Conservation (phyloP, 2,329 filamentous ascomycete genomes). For the Botrytis cinerea region DNA sequence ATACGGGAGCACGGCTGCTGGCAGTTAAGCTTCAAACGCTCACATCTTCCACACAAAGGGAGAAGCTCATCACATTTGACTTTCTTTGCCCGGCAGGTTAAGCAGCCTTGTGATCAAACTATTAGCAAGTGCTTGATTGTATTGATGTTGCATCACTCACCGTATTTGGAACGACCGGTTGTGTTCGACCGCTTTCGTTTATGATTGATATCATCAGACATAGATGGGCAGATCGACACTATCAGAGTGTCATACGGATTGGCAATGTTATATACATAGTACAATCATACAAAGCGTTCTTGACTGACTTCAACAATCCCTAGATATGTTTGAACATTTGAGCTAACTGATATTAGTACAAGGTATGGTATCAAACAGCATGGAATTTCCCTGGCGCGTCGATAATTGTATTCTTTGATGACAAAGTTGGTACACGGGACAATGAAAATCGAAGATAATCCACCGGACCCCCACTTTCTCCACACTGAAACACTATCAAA, state of each 20-base stretch:
- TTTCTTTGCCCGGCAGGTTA: slow-evolving; percentile 26
- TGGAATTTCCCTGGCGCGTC: not conserved
- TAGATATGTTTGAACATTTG: not conserved
- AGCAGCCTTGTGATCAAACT: slow-evolving; percentile 13
- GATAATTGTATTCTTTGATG: not conserved
- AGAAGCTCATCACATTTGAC: slow-evolving; percentile 26
- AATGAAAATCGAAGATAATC: not conserved
- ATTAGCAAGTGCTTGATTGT: not conserved
- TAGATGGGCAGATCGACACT: not conserved
- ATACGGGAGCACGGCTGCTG: slow-evolving; percentile 24
- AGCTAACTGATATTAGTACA: no score
- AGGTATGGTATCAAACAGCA: not conserved
- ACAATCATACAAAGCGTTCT: not conserved
- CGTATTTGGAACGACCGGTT: slow-evolving; percentile 11
- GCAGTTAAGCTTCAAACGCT: slow-evolving; percentile 33
- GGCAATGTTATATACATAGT: not conserved
- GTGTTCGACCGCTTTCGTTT: slow-evolving; percentile 1
- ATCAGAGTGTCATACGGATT: not conserved
- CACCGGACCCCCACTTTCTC: not conserved
- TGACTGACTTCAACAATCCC: not conserved
- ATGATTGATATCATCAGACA: not conserved
- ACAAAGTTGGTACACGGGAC: not conserved
- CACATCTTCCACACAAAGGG: slow-evolving; percentile 21
- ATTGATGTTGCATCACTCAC: not conserved
- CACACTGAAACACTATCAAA: not conserved